Evolutionary conservation across 371 early-diverging fungal genomes (phyloP).

Genomic region (Actinomortierella ambigua): DNA sequence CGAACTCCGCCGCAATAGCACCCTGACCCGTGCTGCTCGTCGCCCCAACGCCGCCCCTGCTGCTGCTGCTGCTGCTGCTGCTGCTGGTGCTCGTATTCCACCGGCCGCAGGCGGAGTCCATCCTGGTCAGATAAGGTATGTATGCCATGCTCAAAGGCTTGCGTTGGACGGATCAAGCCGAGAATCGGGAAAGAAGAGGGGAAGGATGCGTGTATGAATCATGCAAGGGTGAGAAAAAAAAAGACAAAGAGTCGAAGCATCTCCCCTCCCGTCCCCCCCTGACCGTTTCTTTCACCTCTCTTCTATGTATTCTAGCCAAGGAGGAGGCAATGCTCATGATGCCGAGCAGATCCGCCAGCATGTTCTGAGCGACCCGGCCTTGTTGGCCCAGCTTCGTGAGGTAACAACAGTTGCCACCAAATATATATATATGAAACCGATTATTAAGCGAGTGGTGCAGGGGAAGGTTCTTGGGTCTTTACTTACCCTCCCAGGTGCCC

Average conservation of each 20-base stretch:
- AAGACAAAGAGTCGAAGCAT: no score
- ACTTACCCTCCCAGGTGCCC: no score
- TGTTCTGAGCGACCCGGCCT: slow-evolving; percentile 68
- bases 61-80: slow-evolving; percentile 9
- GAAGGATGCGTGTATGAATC: no score
- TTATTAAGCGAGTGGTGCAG: no score
- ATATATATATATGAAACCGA: not conserved
- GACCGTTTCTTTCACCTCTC: no score
- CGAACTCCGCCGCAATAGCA: slow-evolving; percentile 54
- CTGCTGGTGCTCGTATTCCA: slow-evolving; percentile 5
- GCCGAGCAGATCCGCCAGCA: slow-evolving; percentile 81
- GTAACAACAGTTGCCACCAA: slow-evolving; percentile 31
- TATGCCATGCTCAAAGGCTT: no score
- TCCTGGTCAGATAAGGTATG: slow-evolving; percentile 17
- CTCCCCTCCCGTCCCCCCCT: no score
- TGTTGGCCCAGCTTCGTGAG: slow-evolving; percentile 66
- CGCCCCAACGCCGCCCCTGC: slow-evolving; percentile 16
- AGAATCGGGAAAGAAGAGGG: no score
- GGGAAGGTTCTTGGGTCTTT: no score
- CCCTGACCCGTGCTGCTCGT: slow-evolving; percentile 7
- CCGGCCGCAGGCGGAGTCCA: slow-evolving; percentile 3
- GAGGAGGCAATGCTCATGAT: slow-evolving; percentile 46
- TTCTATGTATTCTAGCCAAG: slow-evolving; percentile 1
- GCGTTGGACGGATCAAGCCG: no score
- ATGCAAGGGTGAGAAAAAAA: no score